These are phyloP conservation scores for Elaphomyces granulatus DNA, from an alignment of 495 filamentous ascomycete genomes.

Conservation along the genomic window DNA sequence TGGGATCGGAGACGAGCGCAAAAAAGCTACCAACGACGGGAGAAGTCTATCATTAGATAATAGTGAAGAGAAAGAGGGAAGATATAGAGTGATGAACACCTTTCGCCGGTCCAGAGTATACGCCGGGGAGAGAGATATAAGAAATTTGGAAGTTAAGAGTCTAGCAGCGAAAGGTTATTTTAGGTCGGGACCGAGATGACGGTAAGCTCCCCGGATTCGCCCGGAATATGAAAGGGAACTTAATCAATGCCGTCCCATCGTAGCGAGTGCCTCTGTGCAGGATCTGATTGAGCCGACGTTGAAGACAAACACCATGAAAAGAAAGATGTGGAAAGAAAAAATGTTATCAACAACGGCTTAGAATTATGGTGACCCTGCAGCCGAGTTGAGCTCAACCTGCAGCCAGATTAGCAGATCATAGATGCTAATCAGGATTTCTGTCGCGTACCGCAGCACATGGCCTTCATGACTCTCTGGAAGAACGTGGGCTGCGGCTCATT, in stretches of 20 bases:
- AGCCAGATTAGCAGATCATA: slow-evolving; percentile 4
- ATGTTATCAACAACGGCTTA: neutral
- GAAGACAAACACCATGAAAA: neutral
- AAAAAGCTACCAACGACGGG: neutral
- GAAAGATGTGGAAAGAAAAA: neutral
- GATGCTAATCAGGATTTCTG: slow-evolving; percentile 5
- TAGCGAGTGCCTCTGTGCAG: slow-evolving; percentile 4
- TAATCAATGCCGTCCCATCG: slow-evolving; percentile 7
- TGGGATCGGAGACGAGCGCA: neutral
- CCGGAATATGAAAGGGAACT: neutral
- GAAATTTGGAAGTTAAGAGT: neutral
- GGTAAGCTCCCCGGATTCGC: neutral
- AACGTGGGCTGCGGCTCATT: slow-evolving; percentile 37
- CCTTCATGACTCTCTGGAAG: slow-evolving; percentile 61
- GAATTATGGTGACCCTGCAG: neutral
- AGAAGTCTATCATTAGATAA: neutral
- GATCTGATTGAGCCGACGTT: neutral
- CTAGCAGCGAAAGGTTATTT: slow-evolving; percentile 1
- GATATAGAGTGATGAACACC: neutral
- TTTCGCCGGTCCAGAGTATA: slow-evolving; percentile 6
- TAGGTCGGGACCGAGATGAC: neutral
- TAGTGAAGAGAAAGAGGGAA: neutral
- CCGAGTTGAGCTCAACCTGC: slow-evolving; percentile 5
- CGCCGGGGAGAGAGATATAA: slow-evolving; percentile 5
- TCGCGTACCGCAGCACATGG: slow-evolving; percentile 65